Conservation (phyloP, 352 stramenopile genomes). For the Peronospora destructor region DNA sequence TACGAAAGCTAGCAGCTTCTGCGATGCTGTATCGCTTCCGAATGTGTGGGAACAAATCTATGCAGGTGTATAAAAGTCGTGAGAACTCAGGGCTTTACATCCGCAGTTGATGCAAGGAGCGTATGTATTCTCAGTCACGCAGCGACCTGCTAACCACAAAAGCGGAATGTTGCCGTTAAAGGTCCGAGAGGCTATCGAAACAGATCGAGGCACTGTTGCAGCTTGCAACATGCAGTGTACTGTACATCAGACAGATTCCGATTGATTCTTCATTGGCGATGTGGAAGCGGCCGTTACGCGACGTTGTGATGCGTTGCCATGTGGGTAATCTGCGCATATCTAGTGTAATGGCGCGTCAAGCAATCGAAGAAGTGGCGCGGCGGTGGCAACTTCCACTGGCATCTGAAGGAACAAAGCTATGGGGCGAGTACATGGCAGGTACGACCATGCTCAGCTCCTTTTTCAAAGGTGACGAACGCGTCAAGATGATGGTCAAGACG, state of each 20-base stretch:
- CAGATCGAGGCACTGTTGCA: constrained; percentile 1
- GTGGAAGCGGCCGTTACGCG: constrained; percentile 51
- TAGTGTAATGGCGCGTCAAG: constrained; percentile 54
- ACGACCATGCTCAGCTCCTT: constrained; percentile 83
- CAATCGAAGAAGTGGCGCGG: constrained; percentile 44
- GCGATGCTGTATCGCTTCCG: no score
- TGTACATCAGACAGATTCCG: neutral
- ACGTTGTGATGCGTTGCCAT: constrained; percentile 64
- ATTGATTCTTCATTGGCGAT: constrained; percentile 13
- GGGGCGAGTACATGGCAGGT: constrained; percentile 85
- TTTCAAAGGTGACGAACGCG: constrained; percentile 81
- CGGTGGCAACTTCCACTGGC: constrained; percentile 46
- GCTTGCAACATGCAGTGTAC: neutral
- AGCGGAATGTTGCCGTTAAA: no score
- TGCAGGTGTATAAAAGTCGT: no score
- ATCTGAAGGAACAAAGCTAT: constrained; percentile 48
- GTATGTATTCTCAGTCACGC: no score
- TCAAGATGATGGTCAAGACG: constrained; percentile 67
- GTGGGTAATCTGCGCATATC: constrained; percentile 81
- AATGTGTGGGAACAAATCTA: no score
- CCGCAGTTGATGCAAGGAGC: no score
- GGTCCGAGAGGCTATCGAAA: no score
- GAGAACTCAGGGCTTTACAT: no score
- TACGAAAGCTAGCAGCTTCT: no score
- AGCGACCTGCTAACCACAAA: no score